Base-by-base conservation (phyloP, 2,329 filamentous ascomycete species). In the Mollisia scopiformis region DNA sequence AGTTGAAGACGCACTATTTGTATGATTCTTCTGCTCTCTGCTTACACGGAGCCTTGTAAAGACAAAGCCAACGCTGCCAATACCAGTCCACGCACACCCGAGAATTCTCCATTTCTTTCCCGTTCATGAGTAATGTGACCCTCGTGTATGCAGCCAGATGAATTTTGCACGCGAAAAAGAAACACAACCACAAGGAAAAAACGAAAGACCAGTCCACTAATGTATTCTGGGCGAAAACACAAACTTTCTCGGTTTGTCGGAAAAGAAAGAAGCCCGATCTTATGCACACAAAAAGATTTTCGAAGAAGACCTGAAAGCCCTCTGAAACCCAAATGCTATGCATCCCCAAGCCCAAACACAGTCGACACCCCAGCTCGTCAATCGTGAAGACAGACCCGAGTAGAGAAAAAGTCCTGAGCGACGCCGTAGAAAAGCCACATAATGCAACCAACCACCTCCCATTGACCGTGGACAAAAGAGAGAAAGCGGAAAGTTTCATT, bases 401-500 rank as follows among this genome's bases (percentile, higher is more conserved):
- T 55, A 31, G 49, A 57, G 33, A 37, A 23, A 58, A 56, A 55
- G 58, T 52, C 58, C 54, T 63, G 11, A 52, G 62, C 55, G 61
- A 68, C 67, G 64, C 65, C 63, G 21, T 55, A 53, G 46, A 66
- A 65, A 62, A 67, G 53, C 62, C 62, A 50, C 51, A 62, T 54
- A 66, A 71, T 69, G 64, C 68, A 69, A 55, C 68, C 68, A 57
- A 62, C 59, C 64, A 58, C 64, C 62, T 39, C 64, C 55, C 25
- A 62, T 56, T 54, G 51, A 58, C 59, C 41, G 47, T 49, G 53
- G 41, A 56, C 61, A 30, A 65, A 66, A 63, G 54, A 67, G 58
- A 67, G 58, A 67, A 68, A 50, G 62, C 56, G 57, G 59, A 65
- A 67, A 63, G 46, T 55, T 65, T 71, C 69, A 67, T 72, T 64